Conservation (phyloP, 2,329 filamentous ascomycete genomes). For the Fusarium sublunatum region DNA sequence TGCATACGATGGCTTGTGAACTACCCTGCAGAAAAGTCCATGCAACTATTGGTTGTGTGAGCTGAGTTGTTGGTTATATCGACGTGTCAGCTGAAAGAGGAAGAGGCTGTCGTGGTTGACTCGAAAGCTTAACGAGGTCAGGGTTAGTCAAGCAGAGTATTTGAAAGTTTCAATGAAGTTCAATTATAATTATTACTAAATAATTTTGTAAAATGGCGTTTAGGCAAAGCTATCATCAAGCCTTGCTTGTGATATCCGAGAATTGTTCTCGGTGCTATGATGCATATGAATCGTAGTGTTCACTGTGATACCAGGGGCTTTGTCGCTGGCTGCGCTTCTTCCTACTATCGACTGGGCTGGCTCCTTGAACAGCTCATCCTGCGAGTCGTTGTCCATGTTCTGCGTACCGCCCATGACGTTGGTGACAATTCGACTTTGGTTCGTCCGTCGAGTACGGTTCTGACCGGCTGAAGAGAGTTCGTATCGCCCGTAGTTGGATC, state of each 20-base stretch:
- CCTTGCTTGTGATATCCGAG: slow-evolving; percentile 8
- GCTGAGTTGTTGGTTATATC: too few species aligned
- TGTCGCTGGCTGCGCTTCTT: slow-evolving; percentile 7
- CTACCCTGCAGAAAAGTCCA: too few species aligned
- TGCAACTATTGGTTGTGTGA: too few species aligned
- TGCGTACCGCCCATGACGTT: slow-evolving; percentile 41
- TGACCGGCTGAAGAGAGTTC: slow-evolving; percentile 39
- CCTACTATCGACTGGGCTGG: not conserved
- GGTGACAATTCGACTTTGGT: slow-evolving; percentile 37
- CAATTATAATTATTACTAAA: too few species aligned
- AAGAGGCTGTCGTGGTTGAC: too few species aligned
- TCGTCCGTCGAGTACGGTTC: slow-evolving; percentile 33
- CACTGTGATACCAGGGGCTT: slow-evolving; percentile 33
- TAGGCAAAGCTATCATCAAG: slow-evolving; percentile 22
- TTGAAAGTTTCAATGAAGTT: too few species aligned
- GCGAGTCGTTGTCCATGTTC: slow-evolving; percentile 36
- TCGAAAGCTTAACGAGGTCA: too few species aligned
- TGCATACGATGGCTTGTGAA: too few species aligned
- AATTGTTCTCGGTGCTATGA: slow-evolving; percentile 10
- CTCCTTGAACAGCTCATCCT: slow-evolving; percentile 41
- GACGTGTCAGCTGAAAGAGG: too few species aligned
- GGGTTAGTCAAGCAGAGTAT: too few species aligned
- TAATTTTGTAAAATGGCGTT: too few species aligned
- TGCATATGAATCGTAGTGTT: slow-evolving; percentile 39
- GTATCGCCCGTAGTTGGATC: slow-evolving; percentile 39